Conservation (phyloP, 805 yeast species). For the Pichia nanzhaoensis region DNA sequence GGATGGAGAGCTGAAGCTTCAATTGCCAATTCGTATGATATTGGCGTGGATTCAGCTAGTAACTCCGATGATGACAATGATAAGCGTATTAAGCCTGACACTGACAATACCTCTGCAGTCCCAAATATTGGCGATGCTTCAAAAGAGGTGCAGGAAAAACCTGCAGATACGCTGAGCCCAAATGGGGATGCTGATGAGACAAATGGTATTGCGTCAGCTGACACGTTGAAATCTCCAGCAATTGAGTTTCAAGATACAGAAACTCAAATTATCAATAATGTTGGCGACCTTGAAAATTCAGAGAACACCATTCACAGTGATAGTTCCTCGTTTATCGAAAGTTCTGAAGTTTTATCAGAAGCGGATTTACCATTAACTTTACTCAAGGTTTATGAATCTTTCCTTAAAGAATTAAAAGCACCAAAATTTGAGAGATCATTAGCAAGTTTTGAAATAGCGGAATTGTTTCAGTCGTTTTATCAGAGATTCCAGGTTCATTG, state of each 20-base stretch:
- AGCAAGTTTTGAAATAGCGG: constrained; percentile 31
- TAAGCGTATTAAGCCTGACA: constrained; percentile 1
- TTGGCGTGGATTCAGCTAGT: neutral
- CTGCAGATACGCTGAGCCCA: neutral
- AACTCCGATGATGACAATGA: neutral
- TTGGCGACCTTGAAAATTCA: neutral
- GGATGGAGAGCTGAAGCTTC: constrained; percentile 25
- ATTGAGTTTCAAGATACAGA: neutral
- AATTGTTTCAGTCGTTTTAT: constrained; percentile 31
- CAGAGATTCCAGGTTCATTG: constrained; percentile 22
- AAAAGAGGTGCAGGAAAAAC: neutral
- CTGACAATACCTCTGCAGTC: no score
- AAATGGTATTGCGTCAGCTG: neutral
- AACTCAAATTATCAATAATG: no score
- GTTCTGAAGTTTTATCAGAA: constrained; percentile 14
- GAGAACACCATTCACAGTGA: constrained; percentile 1
- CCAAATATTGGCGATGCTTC: constrained; percentile 2
- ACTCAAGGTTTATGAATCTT: constrained; percentile 21
- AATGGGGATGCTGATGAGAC: neutral
- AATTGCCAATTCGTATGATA: constrained; percentile 20
- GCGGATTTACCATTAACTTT: constrained; percentile 26
- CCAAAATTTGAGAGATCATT: constrained; percentile 32
- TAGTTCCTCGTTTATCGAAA: constrained; percentile 14
- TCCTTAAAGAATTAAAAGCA: constrained; percentile 28
- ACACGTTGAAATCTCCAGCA: neutral